Base-by-base conservation (phyloP, 225 moss, liverwort and hornwort genomes). In the Ulota crispa region DNA sequence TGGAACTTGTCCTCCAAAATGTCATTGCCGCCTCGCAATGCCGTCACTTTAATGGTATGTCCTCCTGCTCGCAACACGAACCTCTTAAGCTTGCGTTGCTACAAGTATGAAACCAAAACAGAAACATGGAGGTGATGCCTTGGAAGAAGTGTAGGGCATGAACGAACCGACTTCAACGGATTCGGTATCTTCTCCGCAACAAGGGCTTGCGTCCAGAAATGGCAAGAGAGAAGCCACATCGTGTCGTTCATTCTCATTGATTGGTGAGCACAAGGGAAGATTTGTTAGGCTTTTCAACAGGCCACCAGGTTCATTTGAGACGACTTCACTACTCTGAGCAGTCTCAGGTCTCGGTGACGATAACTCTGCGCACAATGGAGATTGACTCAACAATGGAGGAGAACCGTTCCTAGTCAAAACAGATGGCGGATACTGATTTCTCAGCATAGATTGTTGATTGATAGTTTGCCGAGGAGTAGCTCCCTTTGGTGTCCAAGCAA, bases 1-100 rank as follows among this genome's bases (percentile, higher is more conserved):
- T 85, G 85, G 53, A 90, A 85, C 72, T 87, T 90, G 72, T 87
- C 63, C 27, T 90, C 83, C 31, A 90, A 32, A 19, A 83, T 8
- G 3, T 81, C 76, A 68, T 72, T 70, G 63, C 67, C 39, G 0
- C 70, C 76, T 75, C 69, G 71, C 28, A 85, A 73, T 57, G 81
- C 7, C 32, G 81, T 66, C 12, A 87, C 57, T 76, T 73, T 83
- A 7, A 90, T 85, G 20, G 83, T 85, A 31, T 90, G 85, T 23
- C 81, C 76, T 63, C 90, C 83, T 87, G 69, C 62, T 79, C 42
- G n/a, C 66, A 79, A 78, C 16, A 69, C 1, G 2, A 59, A 60
- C 32, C 41, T 75, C 24, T 64, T 79, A 30, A 70, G 30, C 47
- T 70, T 55, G 37, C 0, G 2, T 60, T 71, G 45, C 28, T 28